A percentile compares a stretch with the other conserved stretches of the same genome.
phyloP scores from a whole-genome alignment of 2,329 filamentous ascomycete species.

The Stagonosporopsis chrysanthemi region DNA sequence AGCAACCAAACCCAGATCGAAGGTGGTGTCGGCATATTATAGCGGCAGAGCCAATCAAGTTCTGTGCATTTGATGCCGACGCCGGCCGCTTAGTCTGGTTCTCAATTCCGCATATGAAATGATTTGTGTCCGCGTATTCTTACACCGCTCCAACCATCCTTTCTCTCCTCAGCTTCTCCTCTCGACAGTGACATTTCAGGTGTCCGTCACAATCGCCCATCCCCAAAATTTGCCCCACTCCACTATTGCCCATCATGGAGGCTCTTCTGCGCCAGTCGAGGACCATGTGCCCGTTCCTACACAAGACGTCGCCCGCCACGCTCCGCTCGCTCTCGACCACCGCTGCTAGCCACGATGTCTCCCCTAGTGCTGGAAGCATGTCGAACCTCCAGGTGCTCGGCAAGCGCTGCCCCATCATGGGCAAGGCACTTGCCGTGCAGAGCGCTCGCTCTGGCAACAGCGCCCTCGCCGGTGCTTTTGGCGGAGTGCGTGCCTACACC shows the following conservation, averaged over 20 bases:
- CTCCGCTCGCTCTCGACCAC: constrained; percentile 87
- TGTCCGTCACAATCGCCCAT: neutral
- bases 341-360: constrained; percentile 69
- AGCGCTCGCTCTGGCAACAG: constrained; percentile 58
- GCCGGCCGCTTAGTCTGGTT: constrained; percentile 27
- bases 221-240: constrained; percentile 1
- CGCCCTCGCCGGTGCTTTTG: constrained; percentile 58
- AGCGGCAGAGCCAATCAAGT: constrained; percentile 33
- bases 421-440: constrained; percentile 93
- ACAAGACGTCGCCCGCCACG: constrained; percentile 89
- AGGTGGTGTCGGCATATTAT: constrained; percentile 25
- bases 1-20: constrained; percentile 27
- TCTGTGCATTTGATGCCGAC: constrained; percentile 35
- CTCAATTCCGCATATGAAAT: constrained; percentile 32
- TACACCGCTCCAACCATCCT: constrained; percentile 22
- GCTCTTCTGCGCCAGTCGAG: constrained; percentile 92
- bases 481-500: constrained; percentile 58
- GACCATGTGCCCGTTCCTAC: constrained; percentile 96
- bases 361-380: constrained; percentile 88
- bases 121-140: constrained; percentile 30
- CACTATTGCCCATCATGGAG: constrained; percentile 71
- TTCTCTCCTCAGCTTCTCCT: constrained; percentile 4
- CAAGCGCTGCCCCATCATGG: constrained; percentile 97
- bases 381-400: constrained; percentile 95
- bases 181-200: neutral